phyloP scores from a whole-genome alignment of 225 moss, liverwort and hornwort species.

The Takakia lepidozioides region DNA sequence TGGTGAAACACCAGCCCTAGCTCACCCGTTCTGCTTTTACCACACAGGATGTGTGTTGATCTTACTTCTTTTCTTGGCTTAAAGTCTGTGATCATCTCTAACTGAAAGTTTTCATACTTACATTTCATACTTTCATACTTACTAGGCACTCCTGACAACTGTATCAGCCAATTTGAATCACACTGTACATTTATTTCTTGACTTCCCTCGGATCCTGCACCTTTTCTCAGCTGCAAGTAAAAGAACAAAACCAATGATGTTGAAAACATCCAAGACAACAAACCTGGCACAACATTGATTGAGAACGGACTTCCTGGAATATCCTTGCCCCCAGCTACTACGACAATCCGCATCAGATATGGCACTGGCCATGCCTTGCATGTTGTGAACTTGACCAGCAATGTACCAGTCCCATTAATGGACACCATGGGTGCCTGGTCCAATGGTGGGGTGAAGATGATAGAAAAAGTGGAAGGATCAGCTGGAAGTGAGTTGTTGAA shows the following conservation, averaged over 20 bases:
- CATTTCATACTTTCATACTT: too few species aligned
- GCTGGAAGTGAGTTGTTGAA: not conserved
- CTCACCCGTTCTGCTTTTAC: too few species aligned
- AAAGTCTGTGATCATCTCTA: too few species aligned
- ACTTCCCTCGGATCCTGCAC: too few species aligned
- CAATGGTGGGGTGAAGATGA: not conserved
- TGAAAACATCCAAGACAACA: too few species aligned
- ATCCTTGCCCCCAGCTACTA: not conserved
- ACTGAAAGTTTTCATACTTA: too few species aligned
- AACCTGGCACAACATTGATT: not conserved
- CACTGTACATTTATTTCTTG: too few species aligned
- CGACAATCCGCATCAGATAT: not conserved
- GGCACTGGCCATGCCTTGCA: conserved; percentile 1
- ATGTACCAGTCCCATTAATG: not conserved
- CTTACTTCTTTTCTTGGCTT: too few species aligned
- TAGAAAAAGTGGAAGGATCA: not conserved
- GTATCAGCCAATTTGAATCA: not conserved
- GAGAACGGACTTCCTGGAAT: not conserved
- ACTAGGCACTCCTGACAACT: too few species aligned
- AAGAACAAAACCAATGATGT: not conserved
- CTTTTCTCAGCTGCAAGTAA: not conserved
- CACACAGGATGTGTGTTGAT: too few species aligned
- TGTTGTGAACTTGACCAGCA: not conserved
- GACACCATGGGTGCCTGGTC: too few species aligned
- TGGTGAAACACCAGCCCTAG: too few species aligned